A percentile compares a stretch with the other conserved stretches of the same genome.
Evolutionary conservation across 1,139 yeast species (phyloP).

Genomic region (Arxiozyma heterogenica): DNA sequence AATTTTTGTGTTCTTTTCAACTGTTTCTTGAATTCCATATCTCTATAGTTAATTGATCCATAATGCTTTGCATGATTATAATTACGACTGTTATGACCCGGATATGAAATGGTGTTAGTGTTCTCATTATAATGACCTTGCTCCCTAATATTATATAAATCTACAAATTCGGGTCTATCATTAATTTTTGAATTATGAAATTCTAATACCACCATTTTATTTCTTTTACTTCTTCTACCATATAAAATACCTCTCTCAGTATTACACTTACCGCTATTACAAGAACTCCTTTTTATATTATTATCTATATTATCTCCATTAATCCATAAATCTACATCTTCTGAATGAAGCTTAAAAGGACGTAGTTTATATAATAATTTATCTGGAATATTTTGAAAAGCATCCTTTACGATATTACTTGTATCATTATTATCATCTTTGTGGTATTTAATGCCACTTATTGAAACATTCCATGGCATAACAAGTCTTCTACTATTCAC

Average conservation of each 20-base stretch:
- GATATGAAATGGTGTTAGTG: not conserved
- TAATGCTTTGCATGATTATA: not conserved
- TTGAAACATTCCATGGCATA: conserved; percentile 32
- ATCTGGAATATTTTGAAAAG: conserved; percentile 27
- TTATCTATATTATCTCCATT: not conserved
- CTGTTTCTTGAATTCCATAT: conserved; percentile 3
- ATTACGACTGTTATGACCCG: not conserved
- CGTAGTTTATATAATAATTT: conserved; percentile 21
- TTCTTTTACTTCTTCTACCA: conserved; percentile 4
- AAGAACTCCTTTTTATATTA: not conserved
- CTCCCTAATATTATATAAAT: conserved; percentile 11
- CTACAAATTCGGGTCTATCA: conserved; percentile 21
- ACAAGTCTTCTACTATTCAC: conserved; percentile 12
- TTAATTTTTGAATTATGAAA: conserved; percentile 25
- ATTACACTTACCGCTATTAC: not conserved
- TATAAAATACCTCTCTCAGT: not conserved
- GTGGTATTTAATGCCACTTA: conserved; percentile 27
- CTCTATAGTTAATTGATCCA: not conserved
- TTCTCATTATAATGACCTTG: conserved; percentile 1
- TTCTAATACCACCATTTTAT: conserved; percentile 17
- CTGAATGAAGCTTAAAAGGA: conserved; percentile 20
- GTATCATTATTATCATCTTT: not conserved
- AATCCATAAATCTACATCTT: not conserved
- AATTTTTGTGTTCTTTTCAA: conserved; percentile 9
- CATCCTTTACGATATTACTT: conserved; percentile 15